Evolutionary conservation across 1,284 basidiomycete species (phyloP), one percentile per base, ranked within the genome.

Genomic region (Xanthoconium separans): DNA sequence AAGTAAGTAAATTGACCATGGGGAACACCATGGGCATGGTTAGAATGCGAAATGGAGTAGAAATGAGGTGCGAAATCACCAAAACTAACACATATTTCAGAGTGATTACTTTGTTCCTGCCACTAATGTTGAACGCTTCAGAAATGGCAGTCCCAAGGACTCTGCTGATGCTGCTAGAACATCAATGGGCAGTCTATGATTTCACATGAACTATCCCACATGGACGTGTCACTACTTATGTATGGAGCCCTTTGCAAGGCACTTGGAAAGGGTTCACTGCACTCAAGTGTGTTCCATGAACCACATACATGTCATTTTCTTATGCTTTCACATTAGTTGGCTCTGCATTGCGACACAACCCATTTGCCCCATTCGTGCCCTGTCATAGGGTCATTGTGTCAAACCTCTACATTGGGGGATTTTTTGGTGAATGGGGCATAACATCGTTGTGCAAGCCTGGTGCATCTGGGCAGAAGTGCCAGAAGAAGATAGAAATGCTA

Each of bases 311-410:
- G 33, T 16, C 33, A 9, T 39, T 33, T 1, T 6, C 40, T 16
- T 48, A 5, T 8, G 13, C n/a, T n/a, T 27, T 20, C 5, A 31
- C 40, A 29, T 15, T 57, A 83, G 85, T 85, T 22, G 85, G 85
- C 27, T 75, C 72, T 31, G 85, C 84, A 0, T 65, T 87, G 37
- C 73, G 79, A 37, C 74, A 72, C 39, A 87, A 87, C 61, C 84
- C 85, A 0, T 88, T 87, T 62, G 77, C 78, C 6, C 85, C 85
- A 0, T 77, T 73, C 50, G 74, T 87, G 10, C 85, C 85, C 0
- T 88, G 86, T 51, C 85, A 87, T 60, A 78, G 85, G 31, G 77
- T 87, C 48, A 78, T 87, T 27, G 80, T 84, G 0, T 81, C 83
- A 2, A 79, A 77, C 56, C 61, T 77, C 10, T 84, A 77, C 52